Conservation (phyloP, 2,329 filamentous ascomycete species). For the Corynespora cassiicola region DNA sequence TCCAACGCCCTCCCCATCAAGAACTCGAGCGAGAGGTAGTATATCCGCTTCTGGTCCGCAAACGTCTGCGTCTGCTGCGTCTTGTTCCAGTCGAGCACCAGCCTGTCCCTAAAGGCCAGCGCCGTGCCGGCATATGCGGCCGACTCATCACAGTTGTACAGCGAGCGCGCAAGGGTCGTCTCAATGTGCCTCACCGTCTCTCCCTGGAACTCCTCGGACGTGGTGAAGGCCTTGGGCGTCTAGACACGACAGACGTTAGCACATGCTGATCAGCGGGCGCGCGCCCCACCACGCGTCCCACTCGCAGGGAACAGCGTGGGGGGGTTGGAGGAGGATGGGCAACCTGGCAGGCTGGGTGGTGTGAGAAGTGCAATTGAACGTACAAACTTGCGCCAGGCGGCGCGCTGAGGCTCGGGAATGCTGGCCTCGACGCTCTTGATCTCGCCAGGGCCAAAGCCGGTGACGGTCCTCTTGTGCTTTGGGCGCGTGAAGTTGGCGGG, state of each 20-base stretch:
- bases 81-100: conserved; percentile 96
- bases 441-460: conserved; percentile 86
- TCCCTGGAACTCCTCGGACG: conserved; percentile 80
- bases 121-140: conserved; percentile 92
- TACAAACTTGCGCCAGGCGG: conserved; percentile 72
- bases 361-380: conserved; percentile 30
- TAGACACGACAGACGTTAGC: conserved; percentile 39
- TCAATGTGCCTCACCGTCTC: conserved; percentile 95
- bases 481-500: conserved; percentile 81
- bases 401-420: conserved; percentile 88
- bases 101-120: conserved; percentile 87
- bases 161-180: conserved; percentile 90
- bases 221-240: conserved; percentile 73
- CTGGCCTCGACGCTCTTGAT: conserved; percentile 93
- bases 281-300: conserved; percentile 1
- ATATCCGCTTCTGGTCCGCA: conserved; percentile 88
- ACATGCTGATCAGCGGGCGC: too few relatives aligned
- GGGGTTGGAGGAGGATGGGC: neutral
- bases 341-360: neutral
- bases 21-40: conserved; percentile 97
- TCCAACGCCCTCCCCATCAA: conserved; percentile 95
- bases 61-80: conserved; percentile 97
- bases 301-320: neutral
- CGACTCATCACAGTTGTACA: conserved; percentile 96
- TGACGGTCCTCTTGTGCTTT: conserved; percentile 97